Evolutionary conservation across 1,284 basidiomycete genomes (phyloP).

Genomic region (Cronartium quercuum): DNA sequence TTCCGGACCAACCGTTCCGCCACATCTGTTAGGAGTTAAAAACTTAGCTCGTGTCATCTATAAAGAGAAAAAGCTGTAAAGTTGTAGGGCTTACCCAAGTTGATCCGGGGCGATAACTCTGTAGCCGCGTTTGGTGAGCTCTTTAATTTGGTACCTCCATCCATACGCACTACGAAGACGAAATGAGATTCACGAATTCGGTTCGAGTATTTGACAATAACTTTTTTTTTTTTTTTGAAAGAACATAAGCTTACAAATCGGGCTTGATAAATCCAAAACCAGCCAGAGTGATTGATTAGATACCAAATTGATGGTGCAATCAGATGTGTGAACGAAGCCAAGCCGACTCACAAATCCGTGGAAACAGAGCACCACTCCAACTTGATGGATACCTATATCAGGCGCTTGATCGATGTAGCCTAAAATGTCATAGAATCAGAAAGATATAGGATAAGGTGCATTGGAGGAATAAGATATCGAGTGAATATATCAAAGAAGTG

Average conservation of each 20-base stretch:
- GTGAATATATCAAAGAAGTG: too few species aligned
- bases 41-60: not conserved
- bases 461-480: too few species aligned
- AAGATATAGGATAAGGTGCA: too few species aligned
- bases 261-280: not conserved
- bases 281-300: too few species aligned
- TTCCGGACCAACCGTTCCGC: not conserved
- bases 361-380: not conserved
- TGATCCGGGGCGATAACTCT: not conserved
- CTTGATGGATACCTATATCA: not conserved
- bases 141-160: slow-evolving; percentile 1
- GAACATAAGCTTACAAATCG: not conserved
- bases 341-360: slow-evolving; percentile 3
- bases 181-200: too few species aligned
- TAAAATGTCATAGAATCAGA: not conserved
- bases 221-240: too few species aligned
- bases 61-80: not conserved
- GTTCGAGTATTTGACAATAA: too few species aligned
- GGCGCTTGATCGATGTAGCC: not conserved
- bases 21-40: not conserved
- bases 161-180: not conserved
- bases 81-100: not conserved
- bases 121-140: not conserved
- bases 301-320: too few species aligned
- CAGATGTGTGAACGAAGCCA: too few species aligned